A percentile compares a stretch with the other conserved stretches of the same genome.
Conservation (phyloP, 345 rosid genomes). For the Populus deltoides region DNA sequence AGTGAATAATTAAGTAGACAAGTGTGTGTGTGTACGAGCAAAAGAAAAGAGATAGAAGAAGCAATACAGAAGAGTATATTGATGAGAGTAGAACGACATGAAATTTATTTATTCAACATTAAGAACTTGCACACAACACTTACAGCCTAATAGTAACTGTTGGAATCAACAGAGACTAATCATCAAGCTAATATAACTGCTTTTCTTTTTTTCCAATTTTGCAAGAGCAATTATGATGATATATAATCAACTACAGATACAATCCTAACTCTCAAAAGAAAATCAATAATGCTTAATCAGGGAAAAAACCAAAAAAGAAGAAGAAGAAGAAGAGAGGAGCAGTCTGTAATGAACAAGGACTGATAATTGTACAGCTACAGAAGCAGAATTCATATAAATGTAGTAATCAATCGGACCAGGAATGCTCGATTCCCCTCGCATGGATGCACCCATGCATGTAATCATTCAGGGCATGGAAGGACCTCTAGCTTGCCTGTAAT, state of each 20-base stretch:
- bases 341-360: neutral
- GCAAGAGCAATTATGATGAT: neutral
- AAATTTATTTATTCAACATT: neutral
- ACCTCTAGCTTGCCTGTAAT: neutral
- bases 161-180: neutral
- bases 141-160: neutral
- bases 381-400: neutral
- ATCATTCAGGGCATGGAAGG: constrained; percentile 5
- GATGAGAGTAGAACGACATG: neutral
- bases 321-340: neutral
- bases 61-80: neutral
- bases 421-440: constrained; percentile 51
- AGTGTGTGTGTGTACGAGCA: neutral
- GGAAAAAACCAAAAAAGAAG: neutral
- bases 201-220: neutral
- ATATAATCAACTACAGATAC: neutral
- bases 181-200: neutral
- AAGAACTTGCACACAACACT: neutral
- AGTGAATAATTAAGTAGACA: neutral
- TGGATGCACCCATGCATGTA: constrained; percentile 1
- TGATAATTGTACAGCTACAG: neutral
- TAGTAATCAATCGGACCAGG: constrained; percentile 45
- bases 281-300: neutral
- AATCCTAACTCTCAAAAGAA: constrained; percentile 1
- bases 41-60: neutral